Conservation (phyloP, 441 rosid genomes). For the Gossypium laxum region DNA sequence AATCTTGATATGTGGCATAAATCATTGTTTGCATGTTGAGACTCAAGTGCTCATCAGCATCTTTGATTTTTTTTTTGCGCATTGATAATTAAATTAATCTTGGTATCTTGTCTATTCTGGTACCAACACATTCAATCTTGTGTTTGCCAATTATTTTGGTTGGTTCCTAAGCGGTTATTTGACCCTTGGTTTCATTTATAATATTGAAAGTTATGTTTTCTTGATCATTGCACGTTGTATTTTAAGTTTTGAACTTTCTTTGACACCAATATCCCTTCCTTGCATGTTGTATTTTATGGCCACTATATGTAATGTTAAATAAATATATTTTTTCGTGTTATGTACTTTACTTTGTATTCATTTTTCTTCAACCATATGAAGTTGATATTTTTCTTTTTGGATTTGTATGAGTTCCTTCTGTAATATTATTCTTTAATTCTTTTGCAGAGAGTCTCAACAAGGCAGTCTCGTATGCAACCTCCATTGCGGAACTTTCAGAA, state of each 20-base stretch:
- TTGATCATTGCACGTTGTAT: neutral
- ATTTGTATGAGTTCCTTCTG: neutral
- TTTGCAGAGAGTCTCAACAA: constrained; percentile 30
- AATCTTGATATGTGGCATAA: neutral
- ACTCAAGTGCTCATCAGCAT: neutral
- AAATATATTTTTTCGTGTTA: neutral
- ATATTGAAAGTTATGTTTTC: neutral
- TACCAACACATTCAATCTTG: neutral
- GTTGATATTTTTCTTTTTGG: neutral
- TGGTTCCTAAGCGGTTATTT: neutral
- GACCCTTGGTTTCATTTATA: constrained; percentile 2
- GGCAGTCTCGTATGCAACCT: constrained; percentile 32
- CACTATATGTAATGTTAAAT: neutral
- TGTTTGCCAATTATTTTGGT: neutral
- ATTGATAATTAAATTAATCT: neutral
- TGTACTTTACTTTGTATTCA: neutral
- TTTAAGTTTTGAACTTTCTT: neutral
- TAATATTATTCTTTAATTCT: constrained; percentile 14
- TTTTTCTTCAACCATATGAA: neutral
- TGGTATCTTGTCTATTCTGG: neutral
- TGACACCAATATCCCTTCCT: neutral
- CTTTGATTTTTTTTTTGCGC: no score
- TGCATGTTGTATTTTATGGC: neutral
- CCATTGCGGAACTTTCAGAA: constrained; percentile 28
- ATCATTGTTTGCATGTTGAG: neutral